These are phyloP conservation scores for Musa acuminata DNA, from an alignment of 176 grass and related monocot genomes.

Conservation along the genomic window DNA sequence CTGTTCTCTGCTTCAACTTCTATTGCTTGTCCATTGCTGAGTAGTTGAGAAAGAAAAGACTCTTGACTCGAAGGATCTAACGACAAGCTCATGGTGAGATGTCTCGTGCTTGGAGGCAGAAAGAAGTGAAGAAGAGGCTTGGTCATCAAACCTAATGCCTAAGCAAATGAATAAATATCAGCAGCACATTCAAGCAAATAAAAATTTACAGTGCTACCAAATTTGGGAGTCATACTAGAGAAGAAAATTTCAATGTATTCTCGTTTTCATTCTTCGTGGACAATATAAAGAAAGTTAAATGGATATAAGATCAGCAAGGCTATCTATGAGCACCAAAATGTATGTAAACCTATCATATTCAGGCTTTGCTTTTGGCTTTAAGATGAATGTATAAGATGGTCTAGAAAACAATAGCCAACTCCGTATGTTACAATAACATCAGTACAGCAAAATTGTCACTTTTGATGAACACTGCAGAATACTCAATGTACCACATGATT, in stretches of 20 bases:
- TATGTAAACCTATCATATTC: no score
- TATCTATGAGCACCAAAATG: no score
- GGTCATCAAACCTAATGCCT: conserved; percentile 84
- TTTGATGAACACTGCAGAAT: no score
- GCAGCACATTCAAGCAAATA: neutral
- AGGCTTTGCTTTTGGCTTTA: no score
- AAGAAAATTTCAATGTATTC: no score
- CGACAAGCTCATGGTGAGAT: conserved; percentile 40
- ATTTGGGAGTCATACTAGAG: neutral
- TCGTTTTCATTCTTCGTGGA: no score
- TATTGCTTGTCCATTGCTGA: conserved; percentile 14
- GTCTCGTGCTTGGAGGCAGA: conserved; percentile 29
- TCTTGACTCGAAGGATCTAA: conserved; percentile 61
- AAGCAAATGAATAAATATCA: neutral
- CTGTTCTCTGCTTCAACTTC: conserved; percentile 24
- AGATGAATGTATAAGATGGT: no score
- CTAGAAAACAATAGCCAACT: neutral
- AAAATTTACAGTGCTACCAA: neutral
- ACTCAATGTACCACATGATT: no score
- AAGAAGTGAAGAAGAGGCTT: conserved; percentile 63
- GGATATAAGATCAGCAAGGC: neutral
- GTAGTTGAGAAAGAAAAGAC: conserved; percentile 47
- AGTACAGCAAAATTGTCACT: no score
- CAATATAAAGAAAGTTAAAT: no score
- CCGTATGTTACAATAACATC: neutral